These are phyloP conservation scores for Hypoxylon sp. DNA, from an alignment of 2,329 filamentous ascomycete species.

Conservation along the genomic window DNA sequence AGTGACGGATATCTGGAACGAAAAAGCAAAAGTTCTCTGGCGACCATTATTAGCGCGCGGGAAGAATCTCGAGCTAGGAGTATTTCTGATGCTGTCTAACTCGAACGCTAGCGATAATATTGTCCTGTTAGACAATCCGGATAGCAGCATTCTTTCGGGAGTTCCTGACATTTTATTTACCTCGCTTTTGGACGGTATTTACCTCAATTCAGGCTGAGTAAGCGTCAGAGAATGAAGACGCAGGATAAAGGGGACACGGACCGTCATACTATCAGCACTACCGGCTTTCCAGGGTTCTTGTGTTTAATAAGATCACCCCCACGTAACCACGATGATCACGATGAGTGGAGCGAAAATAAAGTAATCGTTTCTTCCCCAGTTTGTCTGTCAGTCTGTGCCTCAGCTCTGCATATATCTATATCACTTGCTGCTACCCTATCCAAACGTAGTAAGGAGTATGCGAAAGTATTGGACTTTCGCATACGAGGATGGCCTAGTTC, in stretches of 20 bases:
- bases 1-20: neutral
- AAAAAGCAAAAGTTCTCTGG: neutral
- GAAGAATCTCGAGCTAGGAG: neutral
- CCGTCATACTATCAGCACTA: constrained; percentile 9
- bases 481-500: constrained; percentile 33
- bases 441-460: constrained; percentile 27
- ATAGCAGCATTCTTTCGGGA: neutral
- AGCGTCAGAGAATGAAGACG: neutral
- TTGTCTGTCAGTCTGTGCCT: constrained; percentile 24
- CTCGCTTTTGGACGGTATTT: neutral
- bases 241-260: constrained; percentile 1
- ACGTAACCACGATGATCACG: constrained; percentile 18
- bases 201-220: neutral
- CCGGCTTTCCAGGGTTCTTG: constrained; percentile 6
- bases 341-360: constrained; percentile 30
- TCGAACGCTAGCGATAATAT: neutral
- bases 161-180: neutral
- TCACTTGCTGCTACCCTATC: constrained; percentile 22
- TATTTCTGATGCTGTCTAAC: neutral
- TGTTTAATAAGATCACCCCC: constrained; percentile 22
- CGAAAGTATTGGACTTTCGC: constrained; percentile 25
- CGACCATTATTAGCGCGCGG: neutral
- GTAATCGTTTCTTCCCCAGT: constrained; percentile 26
- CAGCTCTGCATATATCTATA: constrained; percentile 25
- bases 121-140: neutral